Percentiles rank a stretch among this genome's conserved stretches.
These are phyloP conservation scores for Aegilops sharonensis DNA, from an alignment of 176 grass and related monocot genomes.

Conservation along the genomic window DNA sequence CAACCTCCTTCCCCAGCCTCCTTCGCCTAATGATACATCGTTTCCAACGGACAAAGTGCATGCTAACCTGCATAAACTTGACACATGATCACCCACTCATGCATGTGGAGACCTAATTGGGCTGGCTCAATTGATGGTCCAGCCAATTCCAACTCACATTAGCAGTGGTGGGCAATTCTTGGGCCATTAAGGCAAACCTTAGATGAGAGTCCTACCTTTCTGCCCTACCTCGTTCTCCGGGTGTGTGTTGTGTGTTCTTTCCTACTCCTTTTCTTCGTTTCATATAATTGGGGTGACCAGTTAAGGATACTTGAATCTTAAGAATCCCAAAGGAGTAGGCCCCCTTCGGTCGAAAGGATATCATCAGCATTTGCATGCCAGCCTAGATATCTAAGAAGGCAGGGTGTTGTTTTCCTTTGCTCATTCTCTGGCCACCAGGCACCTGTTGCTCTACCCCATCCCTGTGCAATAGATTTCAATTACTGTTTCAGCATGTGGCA, in stretches of 20 bases:
- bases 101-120: conserved; percentile 57
- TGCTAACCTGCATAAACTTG: background rate
- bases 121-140: conserved; percentile 86
- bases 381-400: conserved; percentile 70
- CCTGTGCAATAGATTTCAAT: conserved; percentile 39
- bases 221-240: conserved; percentile 48
- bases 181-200: conserved; percentile 70
- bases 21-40: background rate
- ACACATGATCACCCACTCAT: conserved; percentile 9
- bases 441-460: conserved; percentile 17
- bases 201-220: conserved; percentile 55
- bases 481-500: conserved; percentile 54
- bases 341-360: conserved; percentile 53
- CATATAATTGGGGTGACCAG: conserved; percentile 46
- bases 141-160: conserved; percentile 23
- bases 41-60: background rate
- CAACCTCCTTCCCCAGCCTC: background rate
- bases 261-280: conserved; percentile 31
- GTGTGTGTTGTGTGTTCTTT: conserved; percentile 35
- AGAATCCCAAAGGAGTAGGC: conserved; percentile 58
- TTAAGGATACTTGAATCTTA: conserved; percentile 49
- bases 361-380: conserved; percentile 51
- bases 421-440: conserved; percentile 39
- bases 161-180: conserved; percentile 63
- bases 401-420: conserved; percentile 47